Base-by-base conservation (phyloP, 495 filamentous ascomycete genomes). In the Apodospora peruviana region DNA sequence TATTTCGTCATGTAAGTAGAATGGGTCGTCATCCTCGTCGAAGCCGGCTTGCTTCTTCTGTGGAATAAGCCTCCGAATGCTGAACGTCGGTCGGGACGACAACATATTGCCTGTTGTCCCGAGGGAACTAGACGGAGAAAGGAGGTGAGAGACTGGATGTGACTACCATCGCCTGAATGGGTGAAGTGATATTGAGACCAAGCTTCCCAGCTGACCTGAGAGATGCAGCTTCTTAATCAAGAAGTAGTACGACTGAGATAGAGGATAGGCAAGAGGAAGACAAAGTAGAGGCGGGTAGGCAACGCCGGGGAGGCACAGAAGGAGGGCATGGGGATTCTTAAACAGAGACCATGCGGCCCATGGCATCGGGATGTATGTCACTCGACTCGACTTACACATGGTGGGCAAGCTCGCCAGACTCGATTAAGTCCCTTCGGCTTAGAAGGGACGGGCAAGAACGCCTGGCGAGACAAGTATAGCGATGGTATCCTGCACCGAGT, bases 11-110 rank as follows among this genome's bases (percentile, higher is more conserved):
- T 60, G 56, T 18, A 40, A 19, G 43, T 57, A 51, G 29, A 60
- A 52, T 36, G 57, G 51, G 22, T 58, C 65, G 43, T 61, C 58
- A 22, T 68, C 58, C 45, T 61, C 60, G 37, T 69, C 67, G 47
- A 53, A 44, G 18, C 19, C 36, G 24, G 52, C 58, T 19, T 41
- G 52, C 58, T 66, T 61, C 45, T 62, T 57, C 37, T 65, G 64
- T 14, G 68, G 62, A 44, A 74, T 68, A 23, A 73, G 51, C 57
- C 65, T 65, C 47, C 71, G 69, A 48, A 75, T 75, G 55, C 59
- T 72, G 56, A 69, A 62, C 44, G 58, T 58, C 27, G 71, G 60
- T 61, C 66, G 62, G 40, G 70, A 66, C 52, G 68, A 59, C 71
- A 76, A 74, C 49, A 24, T 69, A 57, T 51, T 48, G 43, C 42